Percentiles rank a stretch among this genome's conserved stretches.
Conservation (phyloP, 208 protist species). For the Trichomonas vaginalis region DNA sequence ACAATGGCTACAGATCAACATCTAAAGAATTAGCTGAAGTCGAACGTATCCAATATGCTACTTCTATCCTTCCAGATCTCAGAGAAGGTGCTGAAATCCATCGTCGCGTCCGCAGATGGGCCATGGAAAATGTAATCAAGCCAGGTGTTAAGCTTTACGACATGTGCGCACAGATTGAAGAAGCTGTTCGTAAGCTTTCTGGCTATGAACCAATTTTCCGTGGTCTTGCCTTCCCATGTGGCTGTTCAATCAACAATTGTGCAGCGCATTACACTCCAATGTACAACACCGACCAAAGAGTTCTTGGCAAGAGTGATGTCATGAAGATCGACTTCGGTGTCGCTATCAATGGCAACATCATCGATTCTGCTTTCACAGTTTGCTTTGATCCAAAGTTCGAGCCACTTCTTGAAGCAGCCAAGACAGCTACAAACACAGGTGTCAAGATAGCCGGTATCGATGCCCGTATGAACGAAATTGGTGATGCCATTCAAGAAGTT, state of each 20-base stretch:
- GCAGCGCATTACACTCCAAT: conserved; percentile 48
- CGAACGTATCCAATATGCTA: neutral
- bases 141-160: conserved; percentile 44
- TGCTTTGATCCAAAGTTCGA: conserved; percentile 84
- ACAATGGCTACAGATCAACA: neutral
- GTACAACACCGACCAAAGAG: conserved; percentile 41
- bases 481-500: conserved; percentile 47
- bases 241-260: conserved; percentile 45
- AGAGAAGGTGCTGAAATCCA: conserved; percentile 37
- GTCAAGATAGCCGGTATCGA: conserved; percentile 55
- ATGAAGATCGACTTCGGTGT: conserved; percentile 51
- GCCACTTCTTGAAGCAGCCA: conserved; percentile 71
- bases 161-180: conserved; percentile 37
- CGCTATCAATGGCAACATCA: conserved; percentile 47
- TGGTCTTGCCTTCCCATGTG: conserved; percentile 45
- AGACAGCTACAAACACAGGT: conserved; percentile 89
- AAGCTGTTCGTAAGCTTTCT: neutral
- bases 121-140: conserved; percentile 33
- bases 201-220: conserved; percentile 22
- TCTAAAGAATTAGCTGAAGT: neutral
- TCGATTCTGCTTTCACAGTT: conserved; percentile 53
- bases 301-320: conserved; percentile 40
- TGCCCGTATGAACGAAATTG: conserved; percentile 42
- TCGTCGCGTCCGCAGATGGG: conserved; percentile 37
- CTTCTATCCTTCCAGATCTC: conserved; percentile 30